Base-by-base conservation (phyloP, 441 rosid species). In the Erysimum pusillum region DNA sequence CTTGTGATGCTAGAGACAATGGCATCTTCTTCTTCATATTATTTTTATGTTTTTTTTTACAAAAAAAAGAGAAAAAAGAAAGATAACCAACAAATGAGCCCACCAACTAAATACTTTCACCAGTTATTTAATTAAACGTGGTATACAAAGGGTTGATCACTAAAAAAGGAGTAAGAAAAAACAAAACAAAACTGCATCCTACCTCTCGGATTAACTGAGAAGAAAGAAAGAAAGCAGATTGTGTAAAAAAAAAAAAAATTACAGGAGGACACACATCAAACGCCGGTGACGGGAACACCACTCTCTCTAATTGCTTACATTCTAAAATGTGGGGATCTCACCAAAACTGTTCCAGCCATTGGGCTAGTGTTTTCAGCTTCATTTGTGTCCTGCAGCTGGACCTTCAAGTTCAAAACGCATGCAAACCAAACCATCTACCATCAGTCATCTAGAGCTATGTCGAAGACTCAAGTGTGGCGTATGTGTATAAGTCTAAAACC, bases 401-500 rank as follows among this genome's bases (percentile, higher is more conserved):
- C 75, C 79, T 79, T 61, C 64, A 73, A 38, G 31, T 70, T 78
- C 57, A 58, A 71, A 71, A 64, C 48, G 60, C 44, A 70, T 34
- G 22, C 56, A 71, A 64, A 71, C 56, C 34, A 49, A 70, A 73
- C 59, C 14, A 73, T 75, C 31, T 57, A 34, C 42, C 76, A 76
- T 76, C 61, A 77, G 69, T 52, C 56, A 51, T 67, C 69, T 59
- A 67, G 42, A 68, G 63, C 74, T 76, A 60, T 44, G 18, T 76
- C 10, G 2, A 68, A 42, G 20, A 70, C 60, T 46, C n/a, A 46
- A 31, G 68, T 63, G 45, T 22, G 79, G 56, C 25, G 2, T 67
- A 75, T 28, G 20, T 49, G 20, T 49, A 79, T 75, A 49, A 32
- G 57, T 59, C 57, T 59, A 85, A 66, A 83, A 83, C 91, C 79